Conservation (phyloP, 164 flowering plant species). For the Umbilicus rupestris region DNA sequence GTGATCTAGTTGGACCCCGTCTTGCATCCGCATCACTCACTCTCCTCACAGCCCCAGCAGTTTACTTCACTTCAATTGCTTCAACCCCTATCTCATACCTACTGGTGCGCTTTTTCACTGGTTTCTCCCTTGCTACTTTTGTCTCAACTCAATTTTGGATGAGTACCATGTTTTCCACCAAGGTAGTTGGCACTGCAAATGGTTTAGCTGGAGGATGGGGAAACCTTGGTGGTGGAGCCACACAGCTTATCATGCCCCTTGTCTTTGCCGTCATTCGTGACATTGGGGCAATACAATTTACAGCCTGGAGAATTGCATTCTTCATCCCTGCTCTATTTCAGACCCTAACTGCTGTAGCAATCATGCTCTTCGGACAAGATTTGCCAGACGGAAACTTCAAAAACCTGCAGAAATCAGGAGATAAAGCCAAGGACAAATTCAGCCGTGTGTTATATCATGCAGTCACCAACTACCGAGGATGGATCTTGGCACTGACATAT, state of each 20-base stretch:
- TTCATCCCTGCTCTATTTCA: constrained; percentile 71
- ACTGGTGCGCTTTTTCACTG: constrained; percentile 62
- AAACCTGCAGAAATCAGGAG: constrained; percentile 44
- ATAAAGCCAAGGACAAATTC: constrained; percentile 51
- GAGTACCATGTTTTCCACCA: constrained; percentile 76
- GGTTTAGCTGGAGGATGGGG: constrained; percentile 87
- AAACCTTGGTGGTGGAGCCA: constrained; percentile 85
- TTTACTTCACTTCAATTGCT: constrained; percentile 36
- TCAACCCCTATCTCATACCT: constrained; percentile 43
- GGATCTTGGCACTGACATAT: constrained; percentile 72
- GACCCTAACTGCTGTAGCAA: constrained; percentile 40
- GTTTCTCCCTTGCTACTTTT: constrained; percentile 77
- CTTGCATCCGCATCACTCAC: constrained; percentile 59
- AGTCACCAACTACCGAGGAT: constrained; percentile 64
- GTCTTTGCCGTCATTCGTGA: constrained; percentile 33
- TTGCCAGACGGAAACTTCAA: constrained; percentile 66
- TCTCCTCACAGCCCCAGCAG: constrained; percentile 66
- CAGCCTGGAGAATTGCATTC: constrained; percentile 81
- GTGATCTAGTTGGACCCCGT: constrained; percentile 78
- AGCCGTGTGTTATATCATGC: constrained; percentile 42
- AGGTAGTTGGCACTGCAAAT: constrained; percentile 61
- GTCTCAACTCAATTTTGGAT: constrained; percentile 90
- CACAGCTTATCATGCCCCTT: constrained; percentile 82
- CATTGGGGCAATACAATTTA: constrained; percentile 40
- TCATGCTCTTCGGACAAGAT: constrained; percentile 65